Percentiles rank a stretch among this genome's conserved stretches.
phyloP scores from a whole-genome alignment of 1,139 yeast species.

The Yamadazyma songkhlaensis region DNA sequence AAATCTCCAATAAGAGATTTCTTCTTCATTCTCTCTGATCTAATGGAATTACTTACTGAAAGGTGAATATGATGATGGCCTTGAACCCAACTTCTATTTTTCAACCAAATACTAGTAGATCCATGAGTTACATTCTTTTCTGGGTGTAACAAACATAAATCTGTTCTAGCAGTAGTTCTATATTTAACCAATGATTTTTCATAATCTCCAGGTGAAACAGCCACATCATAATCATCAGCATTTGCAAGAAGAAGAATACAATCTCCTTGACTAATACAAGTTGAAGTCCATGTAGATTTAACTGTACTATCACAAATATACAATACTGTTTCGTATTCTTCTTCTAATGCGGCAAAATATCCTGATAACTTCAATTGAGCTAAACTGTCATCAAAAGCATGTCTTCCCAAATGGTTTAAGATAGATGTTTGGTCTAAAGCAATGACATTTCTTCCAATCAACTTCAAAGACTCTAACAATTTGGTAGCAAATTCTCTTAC shows the following conservation, averaged over 20 bases:
- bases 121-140: constrained; percentile 84
- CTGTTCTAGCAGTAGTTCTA: constrained; percentile 86
- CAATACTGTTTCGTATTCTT: constrained; percentile 78
- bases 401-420: constrained; percentile 77
- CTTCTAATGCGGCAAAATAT: constrained; percentile 88
- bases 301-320: constrained; percentile 86
- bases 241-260: constrained; percentile 74
- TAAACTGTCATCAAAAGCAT: constrained; percentile 83
- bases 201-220: constrained; percentile 78
- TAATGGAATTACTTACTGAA: constrained; percentile 28
- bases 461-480: constrained; percentile 65
- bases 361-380: constrained; percentile 85
- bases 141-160: constrained; percentile 78
- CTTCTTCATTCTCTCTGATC: constrained; percentile 15
- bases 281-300: constrained; percentile 84
- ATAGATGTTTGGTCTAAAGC: constrained; percentile 81
- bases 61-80: constrained; percentile 88
- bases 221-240: constrained; percentile 58
- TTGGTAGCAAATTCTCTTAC: constrained; percentile 80
- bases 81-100: constrained; percentile 84
- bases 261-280: constrained; percentile 94
- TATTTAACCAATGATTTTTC: constrained; percentile 73
- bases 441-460: constrained; percentile 71
- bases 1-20: constrained; percentile 31
- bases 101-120: constrained; percentile 80